These are phyloP conservation scores for Linderniella brevidens DNA, from an alignment of 257 asterid species.

Conservation along the genomic window DNA sequence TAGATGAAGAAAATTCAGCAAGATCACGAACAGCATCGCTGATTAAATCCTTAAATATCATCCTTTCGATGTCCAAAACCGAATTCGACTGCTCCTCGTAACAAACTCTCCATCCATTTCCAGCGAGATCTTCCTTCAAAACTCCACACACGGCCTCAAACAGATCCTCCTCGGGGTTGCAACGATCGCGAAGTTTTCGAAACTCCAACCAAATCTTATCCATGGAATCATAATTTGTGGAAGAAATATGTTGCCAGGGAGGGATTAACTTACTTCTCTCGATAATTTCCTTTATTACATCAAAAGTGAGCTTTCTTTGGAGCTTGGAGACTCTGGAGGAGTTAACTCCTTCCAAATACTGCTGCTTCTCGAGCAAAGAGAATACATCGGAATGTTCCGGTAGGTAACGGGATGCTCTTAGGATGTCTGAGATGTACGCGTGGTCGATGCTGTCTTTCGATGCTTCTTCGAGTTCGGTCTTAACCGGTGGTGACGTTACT, in stretches of 20 bases:
- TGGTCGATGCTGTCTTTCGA: conserved; percentile 26
- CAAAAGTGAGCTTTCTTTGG: conserved; percentile 49
- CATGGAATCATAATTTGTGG: conserved; percentile 17
- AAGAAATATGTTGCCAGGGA: conserved; percentile 48
- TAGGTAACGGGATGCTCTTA: conserved; percentile 41
- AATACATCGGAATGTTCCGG: conserved; percentile 35
- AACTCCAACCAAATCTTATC: conserved; percentile 50
- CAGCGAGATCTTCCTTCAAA: conserved; percentile 51
- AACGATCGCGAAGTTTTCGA: conserved; percentile 31
- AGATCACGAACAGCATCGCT: conserved; percentile 60
- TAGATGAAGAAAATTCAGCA: conserved; percentile 24
- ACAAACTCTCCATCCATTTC: conserved; percentile 71
- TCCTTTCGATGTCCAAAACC: conserved; percentile 67
- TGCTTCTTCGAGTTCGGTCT: conserved; percentile 9
- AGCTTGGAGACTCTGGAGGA: no score
- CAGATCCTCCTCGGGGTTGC: conserved; percentile 36
- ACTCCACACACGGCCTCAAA: conserved; percentile 50
- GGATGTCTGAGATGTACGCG: conserved; percentile 44
- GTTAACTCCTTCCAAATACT: conserved; percentile 45
- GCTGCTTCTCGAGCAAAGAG: conserved; percentile 55
- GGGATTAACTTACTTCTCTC: conserved; percentile 46
- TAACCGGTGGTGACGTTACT: conserved; percentile 15
- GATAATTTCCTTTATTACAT: conserved; percentile 48
- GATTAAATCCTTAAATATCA: conserved; percentile 65
- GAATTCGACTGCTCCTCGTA: conserved; percentile 58